Evolutionary conservation across 148 eudicot genomes (phyloP), one percentile per base, ranked within the genome.

Genomic region (Amaranthus palmeri): DNA sequence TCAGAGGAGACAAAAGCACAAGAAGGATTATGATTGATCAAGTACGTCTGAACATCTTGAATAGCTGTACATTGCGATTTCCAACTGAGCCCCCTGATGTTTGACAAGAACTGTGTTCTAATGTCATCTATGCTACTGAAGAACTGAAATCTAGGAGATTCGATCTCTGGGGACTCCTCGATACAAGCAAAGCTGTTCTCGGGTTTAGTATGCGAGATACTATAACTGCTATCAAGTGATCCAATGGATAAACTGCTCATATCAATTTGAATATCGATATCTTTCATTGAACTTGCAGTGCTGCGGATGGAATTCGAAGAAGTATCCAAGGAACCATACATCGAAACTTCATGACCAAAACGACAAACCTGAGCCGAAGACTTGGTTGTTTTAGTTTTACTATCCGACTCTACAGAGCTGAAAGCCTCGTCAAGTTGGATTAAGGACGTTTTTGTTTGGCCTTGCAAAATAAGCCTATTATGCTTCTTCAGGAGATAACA

Each of bases 271-370:
- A 93, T 85, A 55, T 77, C 61, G n/a, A 93, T 66, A 77, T 82
- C 86, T 69, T 76, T 78, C 85, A 93, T 79, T n/a, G 92, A 90
- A 77, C 82, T 86, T 67, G 78, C 79, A 67, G 64, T 73, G 77
- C 98, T 93, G 62, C 77, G 67, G 42, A 88, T 66, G 15, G 98
- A 93, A 77, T 81, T 79, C 17, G 73, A 79, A 74, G 93, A 92
- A 69, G 74, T 64, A 25, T 90, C 98, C 56, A 82, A 78, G 18
- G 86, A 71, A 13, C 65, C 71, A 77, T 65, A 63, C 50, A 46
- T 78, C 54, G 73, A 52, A 73, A 67, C 84, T 73, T 54, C 42
- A 75, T 55, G 50, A 10, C 56, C 66, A 42, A 54, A 14, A 65
- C 18, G 68, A 68, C 78, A 72, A 74, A 81, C 79, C 42, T 71